Conservation (phyloP, 2,329 filamentous ascomycete genomes). For the Pseudocercospora cruenta region DNA sequence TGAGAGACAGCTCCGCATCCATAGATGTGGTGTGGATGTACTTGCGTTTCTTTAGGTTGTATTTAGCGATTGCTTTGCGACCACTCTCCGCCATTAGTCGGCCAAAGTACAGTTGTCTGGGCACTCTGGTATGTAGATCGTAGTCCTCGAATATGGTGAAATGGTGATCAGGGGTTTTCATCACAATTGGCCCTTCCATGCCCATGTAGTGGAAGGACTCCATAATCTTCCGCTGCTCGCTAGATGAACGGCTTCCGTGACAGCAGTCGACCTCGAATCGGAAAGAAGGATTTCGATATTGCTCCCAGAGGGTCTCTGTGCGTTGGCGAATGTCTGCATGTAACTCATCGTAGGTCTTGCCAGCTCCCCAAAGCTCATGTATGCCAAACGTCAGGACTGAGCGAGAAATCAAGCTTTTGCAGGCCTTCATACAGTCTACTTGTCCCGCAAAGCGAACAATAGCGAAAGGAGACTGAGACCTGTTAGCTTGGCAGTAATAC, state of each 20-base stretch:
- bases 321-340: conserved; percentile 65
- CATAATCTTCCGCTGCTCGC: conserved; percentile 73
- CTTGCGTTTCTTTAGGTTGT: conserved; percentile 87
- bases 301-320: conserved; percentile 67
- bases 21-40: conserved; percentile 98
- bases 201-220: conserved; percentile 78
- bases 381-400: conserved; percentile 82
- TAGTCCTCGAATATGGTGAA: conserved; percentile 87
- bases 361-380: conserved; percentile 86
- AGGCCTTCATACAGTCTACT: conserved; percentile 48
- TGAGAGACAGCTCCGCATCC: conserved; percentile 88
- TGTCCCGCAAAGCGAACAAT: conserved; percentile 63
- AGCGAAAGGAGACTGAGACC: conserved; percentile 78
- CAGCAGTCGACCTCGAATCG: conserved; percentile 85
- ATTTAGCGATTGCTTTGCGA: conserved; percentile 69
- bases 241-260: conserved; percentile 68
- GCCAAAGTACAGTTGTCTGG: conserved; percentile 70
- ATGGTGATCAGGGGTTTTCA: conserved; percentile 72
- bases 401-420: conserved; percentile 69
- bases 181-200: conserved; percentile 76
- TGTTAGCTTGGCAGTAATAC: background rate
- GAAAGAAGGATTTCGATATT: conserved; percentile 70
- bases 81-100: conserved; percentile 69
- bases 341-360: conserved; percentile 66
- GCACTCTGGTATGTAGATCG: conserved; percentile 58